phyloP scores from a whole-genome alignment of 129 eudicot genomes.

The Helichrysum umbraculigerum region DNA sequence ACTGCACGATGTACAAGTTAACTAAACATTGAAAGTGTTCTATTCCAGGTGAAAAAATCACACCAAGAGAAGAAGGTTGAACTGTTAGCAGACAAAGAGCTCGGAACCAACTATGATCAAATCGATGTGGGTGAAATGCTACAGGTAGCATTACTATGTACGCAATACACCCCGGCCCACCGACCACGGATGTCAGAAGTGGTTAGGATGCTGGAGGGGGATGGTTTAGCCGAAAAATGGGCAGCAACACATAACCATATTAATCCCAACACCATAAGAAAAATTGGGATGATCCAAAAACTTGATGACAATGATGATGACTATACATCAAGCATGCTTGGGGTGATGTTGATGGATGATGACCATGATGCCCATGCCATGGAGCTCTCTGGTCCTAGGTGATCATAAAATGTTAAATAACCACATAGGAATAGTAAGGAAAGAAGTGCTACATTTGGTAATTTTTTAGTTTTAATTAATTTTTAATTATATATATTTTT shows the following conservation, averaged over 20 bases:
- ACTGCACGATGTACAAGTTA: slow-evolving; percentile 4
- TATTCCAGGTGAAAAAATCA: slow-evolving; percentile 67
- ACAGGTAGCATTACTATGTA: slow-evolving; percentile 86
- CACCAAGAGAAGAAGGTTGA: slow-evolving; percentile 81
- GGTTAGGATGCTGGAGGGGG: slow-evolving; percentile 91
- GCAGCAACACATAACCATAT: slow-evolving; percentile 70
- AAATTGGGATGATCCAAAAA: slow-evolving; percentile 29
- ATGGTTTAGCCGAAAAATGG: slow-evolving; percentile 96
- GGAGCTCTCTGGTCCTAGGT: slow-evolving; percentile 97
- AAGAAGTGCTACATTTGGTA: slow-evolving; percentile 24
- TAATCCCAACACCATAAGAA: slow-evolving; percentile 33
- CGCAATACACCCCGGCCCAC: slow-evolving; percentile 75
- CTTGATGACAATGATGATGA: slow-evolving; percentile 64
- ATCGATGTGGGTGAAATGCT: slow-evolving; percentile 87
- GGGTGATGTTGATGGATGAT: slow-evolving; percentile 71
- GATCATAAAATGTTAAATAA: slow-evolving; percentile 35
- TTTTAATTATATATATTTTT: slow-evolving; percentile 2
- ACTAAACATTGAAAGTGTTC: not conserved
- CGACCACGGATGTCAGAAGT: slow-evolving; percentile 95
- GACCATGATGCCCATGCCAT: slow-evolving; percentile 84
- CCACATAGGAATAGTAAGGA: slow-evolving; percentile 29
- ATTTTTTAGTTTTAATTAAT: slow-evolving; percentile 4
- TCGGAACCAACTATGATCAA: slow-evolving; percentile 62
- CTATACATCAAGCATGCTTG: slow-evolving; percentile 67
- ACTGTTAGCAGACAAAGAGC: slow-evolving; percentile 62